Conservation (phyloP, 2,329 filamentous ascomycete genomes). For the Nakataea oryzae region DNA sequence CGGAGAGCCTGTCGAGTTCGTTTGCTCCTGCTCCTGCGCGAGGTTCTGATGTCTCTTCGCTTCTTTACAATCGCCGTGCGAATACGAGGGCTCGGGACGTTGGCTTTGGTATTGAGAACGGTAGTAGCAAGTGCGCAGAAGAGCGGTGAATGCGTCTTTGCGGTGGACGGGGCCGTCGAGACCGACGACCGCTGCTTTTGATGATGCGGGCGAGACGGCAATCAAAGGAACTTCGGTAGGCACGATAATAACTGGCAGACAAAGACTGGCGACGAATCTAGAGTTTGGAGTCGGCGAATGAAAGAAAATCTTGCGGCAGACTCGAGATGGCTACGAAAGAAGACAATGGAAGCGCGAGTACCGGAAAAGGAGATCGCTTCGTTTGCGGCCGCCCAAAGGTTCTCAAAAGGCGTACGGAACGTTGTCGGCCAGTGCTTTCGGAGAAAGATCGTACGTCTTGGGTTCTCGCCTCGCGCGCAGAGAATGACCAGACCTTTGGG, state of each 20-base stretch:
- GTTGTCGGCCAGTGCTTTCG: background rate
- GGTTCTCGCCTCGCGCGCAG: background rate
- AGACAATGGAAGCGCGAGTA: background rate
- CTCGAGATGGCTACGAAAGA: background rate
- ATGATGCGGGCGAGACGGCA: background rate
- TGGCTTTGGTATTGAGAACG: conserved; percentile 24
- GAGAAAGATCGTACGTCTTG: background rate
- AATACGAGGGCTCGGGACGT: conserved; percentile 5
- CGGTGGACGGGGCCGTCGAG: conserved; percentile 23
- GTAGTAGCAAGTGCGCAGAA: conserved; percentile 47
- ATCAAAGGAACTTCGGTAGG: background rate
- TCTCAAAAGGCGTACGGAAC: background rate
- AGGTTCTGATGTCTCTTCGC: conserved; percentile 13
- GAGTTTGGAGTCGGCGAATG: background rate
- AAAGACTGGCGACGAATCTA: background rate
- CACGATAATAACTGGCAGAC: background rate
- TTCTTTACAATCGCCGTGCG: conserved; percentile 7
- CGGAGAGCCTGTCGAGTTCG: conserved; percentile 8
- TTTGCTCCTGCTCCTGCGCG: conserved; percentile 13
- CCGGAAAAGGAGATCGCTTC: background rate
- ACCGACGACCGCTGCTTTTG: background rate
- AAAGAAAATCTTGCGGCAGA: background rate
- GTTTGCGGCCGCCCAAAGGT: background rate
- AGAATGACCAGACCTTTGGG: background rate
- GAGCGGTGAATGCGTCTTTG: conserved; percentile 63